Percentiles rank a stretch among this genome's conserved stretches.
These are phyloP conservation scores for Davidsoniella virescens DNA, from an alignment of 2,329 filamentous ascomycete genomes.

Conservation along the genomic window DNA sequence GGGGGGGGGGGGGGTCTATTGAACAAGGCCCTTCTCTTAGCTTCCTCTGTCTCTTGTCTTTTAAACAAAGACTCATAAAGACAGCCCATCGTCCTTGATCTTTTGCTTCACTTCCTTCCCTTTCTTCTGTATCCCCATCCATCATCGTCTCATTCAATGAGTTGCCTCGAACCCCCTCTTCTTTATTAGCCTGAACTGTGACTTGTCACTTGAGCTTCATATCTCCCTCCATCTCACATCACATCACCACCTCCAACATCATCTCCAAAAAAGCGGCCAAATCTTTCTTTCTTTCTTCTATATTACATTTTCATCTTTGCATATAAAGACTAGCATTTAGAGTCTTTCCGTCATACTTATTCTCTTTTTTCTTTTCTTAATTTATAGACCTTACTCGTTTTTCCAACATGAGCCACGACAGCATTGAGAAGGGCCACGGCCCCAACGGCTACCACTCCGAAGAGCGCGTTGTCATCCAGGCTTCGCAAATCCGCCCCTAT, in stretches of 20 bases:
- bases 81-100: background rate
- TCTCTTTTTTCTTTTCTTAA: background rate
- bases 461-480: slow-evolving; percentile 33
- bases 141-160: slow-evolving; percentile 4
- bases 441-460: slow-evolving; percentile 8
- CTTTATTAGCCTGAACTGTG: slow-evolving; percentile 1
- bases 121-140: background rate
- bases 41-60: background rate
- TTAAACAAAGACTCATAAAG: slow-evolving; percentile 1
- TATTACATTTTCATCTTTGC: background rate
- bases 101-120: background rate
- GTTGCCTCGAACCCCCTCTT: slow-evolving; percentile 1
- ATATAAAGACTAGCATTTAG: background rate
- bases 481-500: slow-evolving; percentile 46
- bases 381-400: slow-evolving; percentile 12
- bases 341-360: slow-evolving; percentile 9
- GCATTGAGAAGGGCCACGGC: slow-evolving; percentile 11
- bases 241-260: too few relatives aligned
- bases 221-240: background rate
- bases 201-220: slow-evolving; percentile 4
- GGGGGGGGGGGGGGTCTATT: too few relatives aligned
- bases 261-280: too few relatives aligned
- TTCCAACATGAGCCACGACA: slow-evolving; percentile 12
- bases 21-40: background rate
- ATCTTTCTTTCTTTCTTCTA: background rate